phyloP scores from a whole-genome alignment of 768 basidiomycete genomes.

The Porpolomopsis calyptriformis region DNA sequence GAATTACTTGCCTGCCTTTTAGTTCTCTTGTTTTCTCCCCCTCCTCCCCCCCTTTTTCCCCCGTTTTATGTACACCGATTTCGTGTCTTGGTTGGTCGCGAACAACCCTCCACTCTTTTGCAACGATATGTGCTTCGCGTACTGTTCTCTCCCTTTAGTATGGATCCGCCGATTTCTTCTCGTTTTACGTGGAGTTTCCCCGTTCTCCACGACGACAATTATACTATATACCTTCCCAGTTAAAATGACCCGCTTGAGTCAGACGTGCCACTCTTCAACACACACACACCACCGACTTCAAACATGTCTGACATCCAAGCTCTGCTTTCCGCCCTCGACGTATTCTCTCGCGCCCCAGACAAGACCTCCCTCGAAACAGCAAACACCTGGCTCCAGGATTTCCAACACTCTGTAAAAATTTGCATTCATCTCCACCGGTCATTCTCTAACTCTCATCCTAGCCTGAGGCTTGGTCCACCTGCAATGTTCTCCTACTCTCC shows the following conservation, averaged over 20 bases:
- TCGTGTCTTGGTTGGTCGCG: conserved; percentile 31
- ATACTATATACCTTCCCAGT: not conserved
- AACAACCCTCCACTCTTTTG: not conserved
- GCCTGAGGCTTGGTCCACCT: conserved; percentile 95
- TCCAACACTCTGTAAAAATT: conserved; percentile 99
- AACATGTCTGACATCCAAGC: conserved; percentile 63
- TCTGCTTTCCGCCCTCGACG: conserved; percentile 65
- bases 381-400: conserved; percentile 94
- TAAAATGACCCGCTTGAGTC: not conserved
- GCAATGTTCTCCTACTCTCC: conserved; percentile 80
- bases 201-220: not conserved
- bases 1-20: conserved; percentile 11
- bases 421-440: no score
- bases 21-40: conserved; percentile 12
- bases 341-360: conserved; percentile 76
- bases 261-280: not conserved
- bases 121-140: not conserved
- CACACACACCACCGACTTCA: conserved; percentile 3
- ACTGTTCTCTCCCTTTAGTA: conserved; percentile 34
- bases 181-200: conserved; percentile 34
- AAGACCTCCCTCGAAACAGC: conserved; percentile 73
- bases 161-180: conserved; percentile 32
- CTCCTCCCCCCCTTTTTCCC: conserved; percentile 19
- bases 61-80: conserved; percentile 43
- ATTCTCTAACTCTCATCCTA: conserved; percentile 58